Evolutionary conservation across 2,329 filamentous ascomycete genomes (phyloP), one percentile per base, ranked within the genome.

Genomic region (Tympanopsis confertula): DNA sequence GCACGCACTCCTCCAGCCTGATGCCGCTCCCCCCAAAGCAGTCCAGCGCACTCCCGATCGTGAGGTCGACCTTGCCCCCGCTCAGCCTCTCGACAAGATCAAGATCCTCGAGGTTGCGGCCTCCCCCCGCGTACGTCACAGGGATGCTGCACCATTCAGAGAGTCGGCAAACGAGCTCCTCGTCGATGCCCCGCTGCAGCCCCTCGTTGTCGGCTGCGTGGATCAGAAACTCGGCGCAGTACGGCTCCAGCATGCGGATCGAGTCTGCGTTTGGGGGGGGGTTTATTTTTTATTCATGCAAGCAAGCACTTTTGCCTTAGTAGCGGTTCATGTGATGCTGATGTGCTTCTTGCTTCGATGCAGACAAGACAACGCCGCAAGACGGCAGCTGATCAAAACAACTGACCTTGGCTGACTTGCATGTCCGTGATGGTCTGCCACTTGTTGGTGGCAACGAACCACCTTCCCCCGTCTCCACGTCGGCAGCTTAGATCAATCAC

Each of bases 401-500:
- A 47, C 58, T 44, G 62, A 88, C 89, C 84, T 69, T 84, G 68
- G 45, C 81, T 89, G 45, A 98, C 78, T 55, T 95, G 86, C 78
- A 94, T 94, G 51, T 95, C 86, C 2, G 91, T 96, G 39, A 96
- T 81, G 1, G 86, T 94, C 68, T 96, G 91, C 91, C 91, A 98
- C 58, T 94, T 94, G 60, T 98, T 86, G 82, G 94, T 98, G 39
- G 91, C 89, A n/a, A 98, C 91, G 51, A 84, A 87, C 91, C 91
- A 98, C 28, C 66, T 80, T 39, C 80, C 68, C 3, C 68, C 64
- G 26, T 71, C 82, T 42, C 78, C 80, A 41, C 79, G 71, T 37
- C 91, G 78, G 55, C 91, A 98, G 59, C 87, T 94, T 18, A 98
- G 72, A 54, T 98, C 91, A 55, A 98, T 88, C 47, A 98, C 89